Percentiles rank a stretch among this genome's conserved stretches.
phyloP scores from a whole-genome alignment of 306 rosid species.

The Medicago arabica region DNA sequence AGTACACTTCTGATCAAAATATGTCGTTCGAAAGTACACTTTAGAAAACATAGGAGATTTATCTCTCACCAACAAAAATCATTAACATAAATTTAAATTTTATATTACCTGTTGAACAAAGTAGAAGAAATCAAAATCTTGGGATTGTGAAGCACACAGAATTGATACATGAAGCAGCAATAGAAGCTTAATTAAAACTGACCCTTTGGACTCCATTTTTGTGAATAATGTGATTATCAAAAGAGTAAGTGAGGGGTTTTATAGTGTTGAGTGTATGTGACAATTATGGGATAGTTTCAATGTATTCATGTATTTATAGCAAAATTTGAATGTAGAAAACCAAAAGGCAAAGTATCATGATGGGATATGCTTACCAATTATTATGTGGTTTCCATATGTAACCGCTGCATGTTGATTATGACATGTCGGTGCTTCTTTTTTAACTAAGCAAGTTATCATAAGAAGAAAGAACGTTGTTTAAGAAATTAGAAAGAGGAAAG shows the following conservation, averaged over 20 bases:
- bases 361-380: slow-evolving; percentile 9
- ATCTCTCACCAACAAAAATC: neutral
- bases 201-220: slow-evolving; percentile 46
- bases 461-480: too few species aligned
- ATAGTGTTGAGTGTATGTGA: neutral
- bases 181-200: slow-evolving; percentile 51
- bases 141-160: slow-evolving; percentile 54
- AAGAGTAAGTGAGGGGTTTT: neutral
- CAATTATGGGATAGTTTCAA: neutral
- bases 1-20: too few species aligned
- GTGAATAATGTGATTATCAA: neutral
- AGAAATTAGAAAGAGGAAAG: too few species aligned
- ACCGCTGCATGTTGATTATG: neutral
- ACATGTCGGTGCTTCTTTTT: slow-evolving; percentile 31
- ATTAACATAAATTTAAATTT: neutral
- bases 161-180: slow-evolving; percentile 50
- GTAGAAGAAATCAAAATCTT: slow-evolving; percentile 82
- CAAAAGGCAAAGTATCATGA: slow-evolving; percentile 15
- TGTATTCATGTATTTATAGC: slow-evolving; percentile 43
- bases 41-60: too few species aligned
- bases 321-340: slow-evolving; percentile 4
- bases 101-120: slow-evolving; percentile 76
- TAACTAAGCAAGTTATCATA: neutral
- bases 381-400: slow-evolving; percentile 30
- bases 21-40: neutral